Conservation (phyloP, 2,329 filamentous ascomycete species). For the Fusarium pininemorale region DNA sequence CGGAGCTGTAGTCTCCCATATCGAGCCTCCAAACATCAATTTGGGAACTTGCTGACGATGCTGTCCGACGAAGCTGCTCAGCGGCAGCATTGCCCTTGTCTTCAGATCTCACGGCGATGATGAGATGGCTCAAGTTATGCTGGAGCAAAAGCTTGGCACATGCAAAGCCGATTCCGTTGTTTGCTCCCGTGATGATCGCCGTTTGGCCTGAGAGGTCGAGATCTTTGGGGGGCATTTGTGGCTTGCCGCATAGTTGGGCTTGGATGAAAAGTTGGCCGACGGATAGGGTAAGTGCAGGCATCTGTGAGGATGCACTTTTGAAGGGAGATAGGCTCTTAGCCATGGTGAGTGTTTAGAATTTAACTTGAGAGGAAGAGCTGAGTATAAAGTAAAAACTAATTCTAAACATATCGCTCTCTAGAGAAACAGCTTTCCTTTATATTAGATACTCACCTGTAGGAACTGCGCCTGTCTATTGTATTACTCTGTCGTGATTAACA, state of each 20-base stretch:
- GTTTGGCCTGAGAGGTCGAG: background rate
- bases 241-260: background rate
- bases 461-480: accelerated
- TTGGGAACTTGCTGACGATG: accelerated
- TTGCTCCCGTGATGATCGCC: background rate
- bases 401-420: accelerated
- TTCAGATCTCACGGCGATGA: background rate
- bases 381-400: accelerated
- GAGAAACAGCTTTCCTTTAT: background rate
- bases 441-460: accelerated
- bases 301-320: background rate
- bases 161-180: background rate
- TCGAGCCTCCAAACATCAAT: background rate
- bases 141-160: background rate
- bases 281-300: background rate
- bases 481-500: too few species aligned
- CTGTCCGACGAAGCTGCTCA: background rate
- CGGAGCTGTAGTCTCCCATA: background rate
- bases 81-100: background rate
- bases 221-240: background rate
- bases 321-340: background rate
- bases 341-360: background rate
- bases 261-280: background rate
- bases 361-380: accelerated
- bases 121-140: background rate